These are phyloP conservation scores for Phytophthora pistaciae DNA, from an alignment of 352 stramenopile genomes.

Conservation along the genomic window DNA sequence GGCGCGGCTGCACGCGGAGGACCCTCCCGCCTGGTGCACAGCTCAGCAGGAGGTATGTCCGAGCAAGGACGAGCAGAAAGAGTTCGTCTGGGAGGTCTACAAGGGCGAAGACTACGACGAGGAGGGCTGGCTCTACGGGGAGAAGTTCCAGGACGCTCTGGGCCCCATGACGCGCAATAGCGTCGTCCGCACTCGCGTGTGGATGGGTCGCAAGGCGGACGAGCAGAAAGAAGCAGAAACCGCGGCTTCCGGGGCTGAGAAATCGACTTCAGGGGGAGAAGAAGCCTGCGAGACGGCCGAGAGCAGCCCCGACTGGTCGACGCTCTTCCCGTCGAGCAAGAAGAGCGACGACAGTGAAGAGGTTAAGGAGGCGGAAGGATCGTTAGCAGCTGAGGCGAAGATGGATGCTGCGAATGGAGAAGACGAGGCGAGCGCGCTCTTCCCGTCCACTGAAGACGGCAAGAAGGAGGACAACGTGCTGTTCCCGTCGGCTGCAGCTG, in stretches of 20 bases:
- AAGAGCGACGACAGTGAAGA: slow-evolving; percentile 9
- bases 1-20: slow-evolving; percentile 66
- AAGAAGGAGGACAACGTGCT: slow-evolving; percentile 24
- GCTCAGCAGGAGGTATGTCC: slow-evolving; percentile 45
- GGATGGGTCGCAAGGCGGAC: slow-evolving; percentile 58
- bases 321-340: slow-evolving; percentile 43
- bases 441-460: slow-evolving; percentile 4
- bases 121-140: slow-evolving; percentile 86
- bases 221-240: slow-evolving; percentile 36
- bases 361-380: slow-evolving; percentile 4
- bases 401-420: slow-evolving; percentile 4
- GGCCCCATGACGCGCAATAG: slow-evolving; percentile 68
- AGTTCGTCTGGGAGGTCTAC: slow-evolving; percentile 81
- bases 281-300: slow-evolving; percentile 22
- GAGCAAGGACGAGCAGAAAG: slow-evolving; percentile 68
- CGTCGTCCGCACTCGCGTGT: slow-evolving; percentile 84
- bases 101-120: slow-evolving; percentile 87
- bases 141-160: slow-evolving; percentile 71
- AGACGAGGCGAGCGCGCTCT: slow-evolving; percentile 8
- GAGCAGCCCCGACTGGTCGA: slow-evolving; percentile 42
- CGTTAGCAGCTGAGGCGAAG: neutral
- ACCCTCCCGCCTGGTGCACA: slow-evolving; percentile 79
- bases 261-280: slow-evolving; percentile 1
- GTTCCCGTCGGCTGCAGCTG: slow-evolving; percentile 24
- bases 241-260: slow-evolving; percentile 4